Evolutionary conservation across 176 grass and related monocot species (phyloP), one percentile per base, ranked within the genome.

Genomic region (Raddia distichophylla): DNA sequence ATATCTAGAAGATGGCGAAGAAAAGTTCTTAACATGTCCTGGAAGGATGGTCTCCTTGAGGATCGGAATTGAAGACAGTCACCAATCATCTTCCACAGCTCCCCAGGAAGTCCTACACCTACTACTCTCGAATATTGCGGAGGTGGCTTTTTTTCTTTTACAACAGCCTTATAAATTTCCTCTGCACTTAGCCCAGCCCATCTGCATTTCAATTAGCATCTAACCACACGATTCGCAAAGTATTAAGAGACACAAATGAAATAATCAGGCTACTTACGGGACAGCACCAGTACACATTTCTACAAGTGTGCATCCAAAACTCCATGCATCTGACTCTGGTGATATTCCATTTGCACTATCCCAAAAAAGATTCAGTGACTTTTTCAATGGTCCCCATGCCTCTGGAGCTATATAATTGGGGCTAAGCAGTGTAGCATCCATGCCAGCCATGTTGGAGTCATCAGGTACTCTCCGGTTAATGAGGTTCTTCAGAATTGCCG

Each of bases 1-100:
- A 99, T 87, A 78, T 99, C 96, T 84, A 91, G 91, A 64, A 99
- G 84, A 95, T 99, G 91, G 32, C 74, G 89, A 82, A 99, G 93
- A 91, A 99, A 95, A 64, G 90, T 99, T 84, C 86, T 88, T 70
- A 99, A 89, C 93, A 99, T 99, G 58, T 94, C 90, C 53, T 95
- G 93, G 69, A 99, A 99, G 77, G 91, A 88, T 60, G 96, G 96
- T 75, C 96, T 89, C 86, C 83, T 99, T 69, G 89, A 90, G 84
- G 91, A 71, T 62, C 83, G 84, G 64, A 87, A 93, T 71, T 99
- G 96, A 55, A 99, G 86, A 77, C 96, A 99, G 35, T 99, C 93
- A 73, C 96, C 96, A 87, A 99, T 99, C 96, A 99, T 99, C 89
- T 99, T 99, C 96, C 96, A 99, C 64, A 99, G 78, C 74, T 99